Conservation (phyloP, 768 basidiomycete species). For the Clitopilus passeckerianus region DNA sequence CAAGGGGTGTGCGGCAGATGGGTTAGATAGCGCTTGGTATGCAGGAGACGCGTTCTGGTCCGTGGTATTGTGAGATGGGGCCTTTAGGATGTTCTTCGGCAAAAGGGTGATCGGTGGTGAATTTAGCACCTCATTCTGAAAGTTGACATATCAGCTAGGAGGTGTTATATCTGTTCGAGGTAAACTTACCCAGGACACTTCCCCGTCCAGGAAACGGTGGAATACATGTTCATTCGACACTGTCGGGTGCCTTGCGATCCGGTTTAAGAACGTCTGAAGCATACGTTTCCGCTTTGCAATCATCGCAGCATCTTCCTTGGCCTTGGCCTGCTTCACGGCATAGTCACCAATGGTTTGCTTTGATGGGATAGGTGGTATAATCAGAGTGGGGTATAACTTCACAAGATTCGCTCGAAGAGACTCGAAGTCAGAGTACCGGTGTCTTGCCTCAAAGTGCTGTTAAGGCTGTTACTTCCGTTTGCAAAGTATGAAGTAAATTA, state of each 20-base stretch:
- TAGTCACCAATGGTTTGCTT: constrained; percentile 96
- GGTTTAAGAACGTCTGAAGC: constrained; percentile 92
- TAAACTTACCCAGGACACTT: constrained; percentile 85
- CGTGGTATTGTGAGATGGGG: constrained; percentile 92
- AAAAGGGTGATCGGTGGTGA: constrained; percentile 87
- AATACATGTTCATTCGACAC: constrained; percentile 95
- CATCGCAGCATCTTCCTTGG: constrained; percentile 91
- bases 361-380: constrained; percentile 96
- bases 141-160: not conserved
- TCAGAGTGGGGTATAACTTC: constrained; percentile 91
- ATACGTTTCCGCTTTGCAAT: constrained; percentile 91
- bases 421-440: constrained; percentile 98
- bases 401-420: constrained; percentile 79
- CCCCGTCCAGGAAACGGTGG: constrained; percentile 92
- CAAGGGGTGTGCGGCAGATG: constrained; percentile 84
- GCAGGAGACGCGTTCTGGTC: constrained; percentile 67
- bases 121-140: constrained; percentile 84
- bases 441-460: constrained; percentile 76
- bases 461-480: not conserved
- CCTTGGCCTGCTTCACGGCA: constrained; percentile 94
- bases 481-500: constrained; percentile 1
- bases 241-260: constrained; percentile 88
- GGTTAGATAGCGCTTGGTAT: constrained; percentile 84
- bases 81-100: constrained; percentile 94
- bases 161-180: not conserved